phyloP scores from a whole-genome alignment of 352 stramenopile genomes.

The Blastocystis hominis region DNA sequence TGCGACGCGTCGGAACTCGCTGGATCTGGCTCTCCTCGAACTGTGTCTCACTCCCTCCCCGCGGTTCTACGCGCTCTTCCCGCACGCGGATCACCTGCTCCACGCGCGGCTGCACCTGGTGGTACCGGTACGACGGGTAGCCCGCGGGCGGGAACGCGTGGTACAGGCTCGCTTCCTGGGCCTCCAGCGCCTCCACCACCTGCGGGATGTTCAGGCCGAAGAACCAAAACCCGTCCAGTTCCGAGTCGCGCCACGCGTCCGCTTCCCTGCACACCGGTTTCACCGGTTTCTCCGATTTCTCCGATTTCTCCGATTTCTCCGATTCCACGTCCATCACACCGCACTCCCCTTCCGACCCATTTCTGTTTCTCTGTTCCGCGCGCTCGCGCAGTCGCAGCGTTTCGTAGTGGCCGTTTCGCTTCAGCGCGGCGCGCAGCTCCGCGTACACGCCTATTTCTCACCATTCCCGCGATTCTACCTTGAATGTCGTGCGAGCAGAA shows the following conservation, averaged over 20 bases:
- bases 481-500: background rate
- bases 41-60: background rate
- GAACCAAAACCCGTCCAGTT: constrained; percentile 14
- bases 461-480: background rate
- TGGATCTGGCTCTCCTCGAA: background rate
- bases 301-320: too few species aligned
- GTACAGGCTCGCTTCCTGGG: background rate
- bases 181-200: background rate
- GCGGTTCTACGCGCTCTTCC: background rate
- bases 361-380: background rate
- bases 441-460: background rate
- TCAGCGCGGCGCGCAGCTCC: background rate
- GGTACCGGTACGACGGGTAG: background rate
- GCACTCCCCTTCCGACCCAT: too few species aligned
- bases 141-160: background rate
- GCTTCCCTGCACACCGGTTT: too few species aligned
- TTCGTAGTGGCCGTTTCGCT: background rate
- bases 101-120: background rate
- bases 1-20: background rate
- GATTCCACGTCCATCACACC: too few species aligned
- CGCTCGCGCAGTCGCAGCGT: background rate
- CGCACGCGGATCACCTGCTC: constrained; percentile 13
- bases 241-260: background rate
- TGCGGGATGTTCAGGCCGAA: constrained; percentile 9
- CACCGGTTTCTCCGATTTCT: too few species aligned